phyloP scores from a whole-genome alignment of 495 filamentous ascomycete species.

The Halenospora varia region DNA sequence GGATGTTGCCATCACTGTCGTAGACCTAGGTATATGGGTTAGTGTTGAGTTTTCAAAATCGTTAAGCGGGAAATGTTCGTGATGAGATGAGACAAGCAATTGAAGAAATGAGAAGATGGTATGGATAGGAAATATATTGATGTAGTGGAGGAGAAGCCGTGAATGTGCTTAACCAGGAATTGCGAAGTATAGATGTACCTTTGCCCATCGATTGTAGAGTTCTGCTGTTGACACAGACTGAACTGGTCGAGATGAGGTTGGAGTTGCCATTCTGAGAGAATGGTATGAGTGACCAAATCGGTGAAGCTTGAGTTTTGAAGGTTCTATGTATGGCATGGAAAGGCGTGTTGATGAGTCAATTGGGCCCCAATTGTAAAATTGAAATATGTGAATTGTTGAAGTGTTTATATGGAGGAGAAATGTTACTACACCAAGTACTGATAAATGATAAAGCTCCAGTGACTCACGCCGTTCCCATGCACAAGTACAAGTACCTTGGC shows the following conservation, averaged over 20 bases:
- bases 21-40: slow-evolving; percentile 42
- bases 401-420: too few relatives aligned
- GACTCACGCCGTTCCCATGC: not conserved
- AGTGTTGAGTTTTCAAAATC: not conserved
- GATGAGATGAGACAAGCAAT: too few relatives aligned
- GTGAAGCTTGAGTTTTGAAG: not conserved
- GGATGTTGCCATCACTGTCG: slow-evolving; percentile 70
- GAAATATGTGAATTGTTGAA: too few relatives aligned
- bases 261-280: slow-evolving; percentile 16
- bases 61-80: not conserved
- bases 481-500: too few relatives aligned
- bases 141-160: too few relatives aligned
- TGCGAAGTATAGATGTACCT: slow-evolving; percentile 17
- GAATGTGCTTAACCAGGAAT: not conserved
- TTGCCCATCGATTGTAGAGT: slow-evolving; percentile 43
- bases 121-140: too few relatives aligned
- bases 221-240: slow-evolving; percentile 33
- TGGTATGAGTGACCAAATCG: too few relatives aligned
- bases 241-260: slow-evolving; percentile 19
- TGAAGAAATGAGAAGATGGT: too few relatives aligned
- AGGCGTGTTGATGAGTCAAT: too few relatives aligned
- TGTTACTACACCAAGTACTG: too few relatives aligned
- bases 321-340: too few relatives aligned
- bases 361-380: too few relatives aligned
- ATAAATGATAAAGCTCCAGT: not conserved